These are phyloP conservation scores for Cantharellus anzutake DNA, from an alignment of 768 basidiomycete genomes.

Conservation along the genomic window DNA sequence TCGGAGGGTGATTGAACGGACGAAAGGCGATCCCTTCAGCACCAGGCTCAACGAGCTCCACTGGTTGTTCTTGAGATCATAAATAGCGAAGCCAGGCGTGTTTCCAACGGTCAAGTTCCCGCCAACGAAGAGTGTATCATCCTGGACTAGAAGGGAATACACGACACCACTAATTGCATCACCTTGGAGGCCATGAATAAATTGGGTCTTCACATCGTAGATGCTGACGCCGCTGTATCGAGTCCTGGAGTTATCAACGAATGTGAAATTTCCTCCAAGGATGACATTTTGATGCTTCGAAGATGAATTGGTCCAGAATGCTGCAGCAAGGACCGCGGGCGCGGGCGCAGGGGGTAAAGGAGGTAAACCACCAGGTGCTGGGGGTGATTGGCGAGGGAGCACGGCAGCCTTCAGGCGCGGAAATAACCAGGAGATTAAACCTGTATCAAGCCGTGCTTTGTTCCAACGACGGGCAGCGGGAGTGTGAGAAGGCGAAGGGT, in stretches of 20 bases:
- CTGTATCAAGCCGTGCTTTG: constrained; percentile 1
- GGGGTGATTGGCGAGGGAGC: constrained; percentile 28
- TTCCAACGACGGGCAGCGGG: constrained; percentile 10
- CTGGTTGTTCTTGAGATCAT: constrained; percentile 44
- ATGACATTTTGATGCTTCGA: constrained; percentile 44
- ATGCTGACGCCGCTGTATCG: constrained; percentile 34
- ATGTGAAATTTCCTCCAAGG: constrained; percentile 82
- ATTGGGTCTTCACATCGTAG: constrained; percentile 38
- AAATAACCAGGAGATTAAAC: background rate
- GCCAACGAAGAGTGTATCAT: constrained; percentile 57
- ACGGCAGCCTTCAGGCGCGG: constrained; percentile 13
- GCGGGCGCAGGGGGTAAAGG: constrained; percentile 35
- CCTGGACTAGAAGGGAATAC: constrained; percentile 50
- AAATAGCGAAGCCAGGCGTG: constrained; percentile 50
- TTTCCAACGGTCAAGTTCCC: constrained; percentile 57
- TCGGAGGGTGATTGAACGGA: constrained; percentile 52
- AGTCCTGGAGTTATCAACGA: constrained; percentile 27
- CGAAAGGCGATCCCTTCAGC: constrained; percentile 26
- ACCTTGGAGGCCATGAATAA: constrained; percentile 37
- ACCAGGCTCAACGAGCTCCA: constrained; percentile 46
- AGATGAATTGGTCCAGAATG: constrained; percentile 74
- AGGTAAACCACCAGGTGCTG: constrained; percentile 33
- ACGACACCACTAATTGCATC: constrained; percentile 57
- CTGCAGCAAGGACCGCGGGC: constrained; percentile 68
- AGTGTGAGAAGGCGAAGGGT: constrained; percentile 13